Conservation (phyloP, 2,329 filamentous ascomycete genomes). For the Epichloe sibirici region DNA sequence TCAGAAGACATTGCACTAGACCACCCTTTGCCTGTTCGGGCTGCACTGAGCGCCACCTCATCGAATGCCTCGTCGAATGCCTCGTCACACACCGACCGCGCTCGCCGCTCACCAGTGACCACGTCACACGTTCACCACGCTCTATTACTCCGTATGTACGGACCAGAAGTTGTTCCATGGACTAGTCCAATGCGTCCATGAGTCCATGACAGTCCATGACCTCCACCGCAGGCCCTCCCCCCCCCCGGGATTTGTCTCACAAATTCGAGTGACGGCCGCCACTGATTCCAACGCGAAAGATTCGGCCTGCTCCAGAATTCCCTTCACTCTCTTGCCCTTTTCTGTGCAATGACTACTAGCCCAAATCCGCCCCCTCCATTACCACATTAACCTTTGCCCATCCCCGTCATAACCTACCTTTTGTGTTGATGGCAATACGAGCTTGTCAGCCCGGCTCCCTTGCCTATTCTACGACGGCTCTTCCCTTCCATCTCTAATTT, state of each 20-base stretch:
- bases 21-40: constrained; percentile 2
- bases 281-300: background rate
- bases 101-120: too few relatives aligned
- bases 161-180: background rate
- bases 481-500: background rate
- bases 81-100: background rate
- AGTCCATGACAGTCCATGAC: background rate
- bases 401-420: background rate
- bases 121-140: too few relatives aligned
- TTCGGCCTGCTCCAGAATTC: background rate
- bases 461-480: background rate
- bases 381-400: background rate
- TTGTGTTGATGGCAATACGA: background rate
- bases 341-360: constrained; percentile 4
- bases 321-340: background rate
- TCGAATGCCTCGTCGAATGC: constrained; percentile 6
- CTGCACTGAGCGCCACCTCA: constrained; percentile 1
- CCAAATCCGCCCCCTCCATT: background rate
- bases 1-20: background rate
- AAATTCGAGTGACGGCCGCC: background rate
- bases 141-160: background rate
- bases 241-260: constrained; percentile 3
- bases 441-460: background rate
- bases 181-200: too few relatives aligned
- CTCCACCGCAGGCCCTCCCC: background rate